Percentiles rank a stretch among this genome's conserved stretches.
These are phyloP conservation scores for Fusarium beomiforme DNA, from an alignment of 2,329 filamentous ascomycete genomes.

Conservation along the genomic window DNA sequence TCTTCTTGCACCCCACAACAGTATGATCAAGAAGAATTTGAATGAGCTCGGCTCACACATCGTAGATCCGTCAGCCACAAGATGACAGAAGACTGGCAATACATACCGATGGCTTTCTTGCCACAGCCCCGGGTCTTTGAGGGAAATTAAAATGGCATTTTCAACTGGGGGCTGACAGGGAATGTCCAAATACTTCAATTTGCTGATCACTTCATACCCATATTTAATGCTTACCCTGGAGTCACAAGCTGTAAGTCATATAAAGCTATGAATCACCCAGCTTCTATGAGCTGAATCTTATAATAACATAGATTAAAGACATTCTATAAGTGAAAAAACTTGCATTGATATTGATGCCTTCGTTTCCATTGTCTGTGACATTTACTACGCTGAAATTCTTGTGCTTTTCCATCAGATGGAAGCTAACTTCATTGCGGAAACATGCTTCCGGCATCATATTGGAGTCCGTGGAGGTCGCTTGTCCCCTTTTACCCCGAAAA, in stretches of 20 bases:
- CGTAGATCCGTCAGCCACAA: neutral
- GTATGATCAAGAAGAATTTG: neutral
- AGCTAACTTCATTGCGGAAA: too few species aligned
- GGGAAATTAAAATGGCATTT: too few species aligned
- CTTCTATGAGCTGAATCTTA: neutral
- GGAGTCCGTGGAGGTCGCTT: too few species aligned
- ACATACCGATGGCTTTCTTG: too few species aligned
- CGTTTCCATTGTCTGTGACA: neutral
- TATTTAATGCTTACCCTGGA: neutral
- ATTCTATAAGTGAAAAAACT: neutral
- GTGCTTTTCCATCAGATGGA: too few species aligned
- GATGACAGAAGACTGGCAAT: too few species aligned
- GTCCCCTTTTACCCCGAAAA: too few species aligned
- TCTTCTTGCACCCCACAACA: neutral
- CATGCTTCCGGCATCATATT: too few species aligned
- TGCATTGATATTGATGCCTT: neutral
- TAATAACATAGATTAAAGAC: fast-evolving
- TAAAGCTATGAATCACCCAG: too few species aligned
- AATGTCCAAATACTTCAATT: neutral
- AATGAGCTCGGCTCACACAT: neutral
- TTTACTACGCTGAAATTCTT: too few species aligned
- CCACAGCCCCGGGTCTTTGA: too few species aligned
- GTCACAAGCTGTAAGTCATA: neutral
- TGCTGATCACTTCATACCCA: neutral
- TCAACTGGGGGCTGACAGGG: too few species aligned